Base-by-base conservation (phyloP, 1,284 basidiomycete genomes). In the Cutaneotrichosporon dermatis region DNA sequence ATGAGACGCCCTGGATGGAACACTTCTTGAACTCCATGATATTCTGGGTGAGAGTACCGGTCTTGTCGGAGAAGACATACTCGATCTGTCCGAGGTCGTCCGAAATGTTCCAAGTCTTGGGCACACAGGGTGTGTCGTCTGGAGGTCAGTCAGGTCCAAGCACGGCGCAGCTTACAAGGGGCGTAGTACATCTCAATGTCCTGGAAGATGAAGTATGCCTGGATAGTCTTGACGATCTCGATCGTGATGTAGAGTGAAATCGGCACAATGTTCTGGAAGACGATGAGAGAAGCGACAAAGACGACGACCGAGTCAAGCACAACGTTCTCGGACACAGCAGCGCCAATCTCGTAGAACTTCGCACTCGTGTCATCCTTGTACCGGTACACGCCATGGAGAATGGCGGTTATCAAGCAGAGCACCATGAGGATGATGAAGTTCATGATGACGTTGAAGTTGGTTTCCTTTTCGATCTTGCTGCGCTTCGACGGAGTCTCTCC, bases 1-100 rank as follows among this genome's bases (percentile, higher is more conserved):
- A 97, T 0, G 86, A 70, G 0, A 91, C 80, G 3, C 93, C 94
- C 59, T 86, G 80, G 65, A 97, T 84, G 0, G 92, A 95, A 70
- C 92, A 96, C 75, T 92, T 93, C 76, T 97, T 93, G 79, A 96
- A 97, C 81, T 97, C 94, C 94, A 98, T 99, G 66, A 96, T 80
- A 78, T 94, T 98, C 77, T 97, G 92, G 3, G 93, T 96, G 57
- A 96, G 84, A 1, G 93, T 96, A 12, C 92, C 92, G 0, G 93
- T 96, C 82, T 99, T 99, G 84, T 99, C 94, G 5, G 90, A 93
- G 79, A 98, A 97, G 68, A 97, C 83, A 77, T 97, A 98, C 80
- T 96, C 94, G 77, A 97, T 97, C 79, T 97, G 94, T 34, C 94
- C 94, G 1, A 98, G 85, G 77, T 97, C 94, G 74, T 97, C 94